Conservation (phyloP, 768 basidiomycete species). For the Mycena belliarum region DNA sequence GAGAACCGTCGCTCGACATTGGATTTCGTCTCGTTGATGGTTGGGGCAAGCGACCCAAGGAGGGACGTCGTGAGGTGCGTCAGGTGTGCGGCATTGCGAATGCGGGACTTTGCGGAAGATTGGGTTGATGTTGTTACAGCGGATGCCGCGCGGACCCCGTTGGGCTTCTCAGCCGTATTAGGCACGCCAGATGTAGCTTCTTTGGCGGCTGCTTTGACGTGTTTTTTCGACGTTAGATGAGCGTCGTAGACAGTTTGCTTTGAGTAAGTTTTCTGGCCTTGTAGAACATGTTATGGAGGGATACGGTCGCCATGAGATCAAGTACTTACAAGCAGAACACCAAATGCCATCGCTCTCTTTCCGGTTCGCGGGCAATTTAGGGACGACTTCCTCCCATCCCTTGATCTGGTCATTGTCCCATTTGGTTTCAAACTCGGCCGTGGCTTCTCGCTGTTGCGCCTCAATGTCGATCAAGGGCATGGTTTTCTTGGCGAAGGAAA, state of each 20-base stretch:
- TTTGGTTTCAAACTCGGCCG: constrained; percentile 68
- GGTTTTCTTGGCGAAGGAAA: constrained; percentile 83
- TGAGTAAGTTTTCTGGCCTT: constrained; percentile 93
- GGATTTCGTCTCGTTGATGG: constrained; percentile 86
- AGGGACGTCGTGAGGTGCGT: constrained; percentile 73
- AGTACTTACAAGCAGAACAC: constrained; percentile 85
- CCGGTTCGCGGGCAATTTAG: constrained; percentile 47
- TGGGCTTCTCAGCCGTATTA: constrained; percentile 49
- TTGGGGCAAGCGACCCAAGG: constrained; percentile 60
- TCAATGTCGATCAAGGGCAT: constrained; percentile 82
- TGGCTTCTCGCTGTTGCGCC: constrained; percentile 61
- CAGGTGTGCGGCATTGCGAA: constrained; percentile 66
- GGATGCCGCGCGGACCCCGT: constrained; percentile 45
- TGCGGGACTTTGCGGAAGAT: constrained; percentile 49
- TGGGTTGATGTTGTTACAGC: constrained; percentile 30
- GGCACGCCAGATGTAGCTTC: constrained; percentile 53
- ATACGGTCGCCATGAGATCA: not conserved
- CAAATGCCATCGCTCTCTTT: constrained; percentile 67
- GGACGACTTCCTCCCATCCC: constrained; percentile 69
- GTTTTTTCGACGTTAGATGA: constrained; percentile 94
- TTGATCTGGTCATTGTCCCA: constrained; percentile 80
- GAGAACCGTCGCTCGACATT: constrained; percentile 97
- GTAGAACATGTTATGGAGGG: not conserved
- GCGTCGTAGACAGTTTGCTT: constrained; percentile 99
- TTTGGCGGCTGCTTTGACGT: constrained; percentile 85